phyloP scores from a whole-genome alignment of 106 monocot genomes.

The Allium sativum region DNA sequence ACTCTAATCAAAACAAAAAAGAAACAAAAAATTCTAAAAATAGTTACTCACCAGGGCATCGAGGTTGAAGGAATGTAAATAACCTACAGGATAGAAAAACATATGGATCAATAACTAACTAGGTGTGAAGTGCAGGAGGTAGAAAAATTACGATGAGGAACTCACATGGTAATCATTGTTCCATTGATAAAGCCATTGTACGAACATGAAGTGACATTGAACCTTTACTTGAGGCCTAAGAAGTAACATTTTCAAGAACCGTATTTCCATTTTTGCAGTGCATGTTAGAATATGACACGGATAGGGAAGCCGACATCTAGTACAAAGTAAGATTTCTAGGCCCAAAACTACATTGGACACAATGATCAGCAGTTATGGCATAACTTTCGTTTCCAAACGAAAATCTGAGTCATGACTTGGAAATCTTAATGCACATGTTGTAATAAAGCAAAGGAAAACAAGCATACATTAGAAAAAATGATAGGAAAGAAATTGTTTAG shows the following conservation, averaged over 20 bases:
- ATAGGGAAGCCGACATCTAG: conserved; percentile 70
- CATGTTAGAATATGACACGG: conserved; percentile 87
- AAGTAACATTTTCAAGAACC: conserved; percentile 70
- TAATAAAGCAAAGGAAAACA: conserved; percentile 4
- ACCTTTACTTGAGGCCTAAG: conserved; percentile 53
- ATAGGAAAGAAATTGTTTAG: neutral
- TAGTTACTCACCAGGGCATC: conserved; percentile 46
- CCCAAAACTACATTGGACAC: conserved; percentile 91
- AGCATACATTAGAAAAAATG: neutral
- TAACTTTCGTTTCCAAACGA: conserved; percentile 83
- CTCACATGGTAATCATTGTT: conserved; percentile 64
- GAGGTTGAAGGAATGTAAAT: conserved; percentile 57
- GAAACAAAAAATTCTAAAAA: neutral
- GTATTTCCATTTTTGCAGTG: conserved; percentile 77
- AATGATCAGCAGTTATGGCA: conserved; percentile 66
- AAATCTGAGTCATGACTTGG: conserved; percentile 59
- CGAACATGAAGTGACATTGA: conserved; percentile 69
- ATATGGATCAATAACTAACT: too few species aligned
- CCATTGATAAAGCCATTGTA: conserved; percentile 82
- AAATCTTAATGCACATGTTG: conserved; percentile 75
- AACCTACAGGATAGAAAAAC: conserved; percentile 27
- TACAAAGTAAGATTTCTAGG: conserved; percentile 75
- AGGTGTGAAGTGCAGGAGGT: neutral
- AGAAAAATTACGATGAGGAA: neutral
- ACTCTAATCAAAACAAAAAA: neutral